phyloP scores from a whole-genome alignment of 306 rosid genomes.

The Vachellia collinsii region DNA sequence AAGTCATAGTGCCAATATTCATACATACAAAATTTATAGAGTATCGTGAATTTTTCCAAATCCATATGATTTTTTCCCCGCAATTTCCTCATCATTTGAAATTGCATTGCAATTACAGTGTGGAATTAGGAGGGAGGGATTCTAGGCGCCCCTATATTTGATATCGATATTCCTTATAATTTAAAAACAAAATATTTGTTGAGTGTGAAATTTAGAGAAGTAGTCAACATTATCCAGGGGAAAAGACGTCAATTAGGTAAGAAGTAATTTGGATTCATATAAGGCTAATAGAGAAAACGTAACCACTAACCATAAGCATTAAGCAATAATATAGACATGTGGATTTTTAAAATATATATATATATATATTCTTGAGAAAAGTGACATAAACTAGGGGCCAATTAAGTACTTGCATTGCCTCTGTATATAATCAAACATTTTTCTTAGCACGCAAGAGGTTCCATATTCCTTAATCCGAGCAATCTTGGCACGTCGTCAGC shows the following conservation, averaged over 20 bases:
- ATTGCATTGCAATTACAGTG: too few relatives aligned
- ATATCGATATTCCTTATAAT: neutral
- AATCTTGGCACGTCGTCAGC: neutral
- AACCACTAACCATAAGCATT: neutral
- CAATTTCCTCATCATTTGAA: too few relatives aligned
- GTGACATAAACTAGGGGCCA: neutral
- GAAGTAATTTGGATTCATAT: neutral
- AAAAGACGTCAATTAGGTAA: neutral
- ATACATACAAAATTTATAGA: too few relatives aligned
- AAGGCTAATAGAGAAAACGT: neutral
- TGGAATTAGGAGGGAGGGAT: too few relatives aligned
- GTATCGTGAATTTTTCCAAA: too few relatives aligned
- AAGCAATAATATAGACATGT: neutral
- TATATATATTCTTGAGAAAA: neutral
- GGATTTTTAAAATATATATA: too few relatives aligned
- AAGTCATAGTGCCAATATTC: too few relatives aligned
- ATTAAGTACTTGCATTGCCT: neutral
- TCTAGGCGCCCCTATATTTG: too few relatives aligned
- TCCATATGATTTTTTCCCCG: too few relatives aligned
- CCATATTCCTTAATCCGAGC: neutral
- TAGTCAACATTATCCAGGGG: neutral
- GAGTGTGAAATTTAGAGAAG: neutral
- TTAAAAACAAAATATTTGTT: neutral
- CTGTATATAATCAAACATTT: neutral
- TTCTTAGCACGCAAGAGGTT: neutral